Percentiles rank a stretch among this genome's conserved stretches.
phyloP scores from a whole-genome alignment of 306 rosid species.

The Erythrophleum fordii region DNA sequence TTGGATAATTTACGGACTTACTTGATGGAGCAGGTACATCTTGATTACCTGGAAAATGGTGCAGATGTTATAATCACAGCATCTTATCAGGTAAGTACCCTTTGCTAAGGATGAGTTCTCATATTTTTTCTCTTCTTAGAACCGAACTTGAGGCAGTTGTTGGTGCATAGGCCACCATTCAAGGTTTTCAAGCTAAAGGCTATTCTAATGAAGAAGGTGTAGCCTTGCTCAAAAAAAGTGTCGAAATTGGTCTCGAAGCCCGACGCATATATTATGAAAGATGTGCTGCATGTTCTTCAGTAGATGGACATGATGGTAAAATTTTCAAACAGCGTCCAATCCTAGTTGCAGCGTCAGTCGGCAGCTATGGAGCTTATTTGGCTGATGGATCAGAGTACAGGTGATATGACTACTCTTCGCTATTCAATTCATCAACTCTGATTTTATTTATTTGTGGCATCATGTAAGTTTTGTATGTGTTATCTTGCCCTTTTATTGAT shows the following conservation, averaged over 20 bases:
- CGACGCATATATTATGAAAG: conserved; percentile 48
- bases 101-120: conserved; percentile 12
- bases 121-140: conserved; percentile 7
- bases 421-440: conserved; percentile 16
- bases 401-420: conserved; percentile 37
- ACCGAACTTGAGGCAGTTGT: conserved; percentile 15
- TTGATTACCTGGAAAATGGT: conserved; percentile 64
- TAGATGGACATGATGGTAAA: conserved; percentile 36
- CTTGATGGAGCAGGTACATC: conserved; percentile 59
- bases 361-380: conserved; percentile 71
- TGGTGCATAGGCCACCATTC: conserved; percentile 59
- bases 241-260: conserved; percentile 59
- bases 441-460: conserved; percentile 27
- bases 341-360: conserved; percentile 58
- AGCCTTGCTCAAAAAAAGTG: conserved; percentile 54
- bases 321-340: conserved; percentile 47
- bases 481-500: conserved; percentile 3
- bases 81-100: conserved; percentile 53
- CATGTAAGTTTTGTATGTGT: conserved; percentile 23
- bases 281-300: conserved; percentile 43
- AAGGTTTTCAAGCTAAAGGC: conserved; percentile 61
- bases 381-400: conserved; percentile 75
- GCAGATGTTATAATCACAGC: conserved; percentile 64
- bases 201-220: conserved; percentile 51
- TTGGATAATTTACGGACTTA: background rate